Percentiles rank a stretch among this genome's conserved stretches.
Evolutionary conservation across 2,329 filamentous ascomycete genomes (phyloP).

Genomic region (Cladophialophora psammophila): DNA sequence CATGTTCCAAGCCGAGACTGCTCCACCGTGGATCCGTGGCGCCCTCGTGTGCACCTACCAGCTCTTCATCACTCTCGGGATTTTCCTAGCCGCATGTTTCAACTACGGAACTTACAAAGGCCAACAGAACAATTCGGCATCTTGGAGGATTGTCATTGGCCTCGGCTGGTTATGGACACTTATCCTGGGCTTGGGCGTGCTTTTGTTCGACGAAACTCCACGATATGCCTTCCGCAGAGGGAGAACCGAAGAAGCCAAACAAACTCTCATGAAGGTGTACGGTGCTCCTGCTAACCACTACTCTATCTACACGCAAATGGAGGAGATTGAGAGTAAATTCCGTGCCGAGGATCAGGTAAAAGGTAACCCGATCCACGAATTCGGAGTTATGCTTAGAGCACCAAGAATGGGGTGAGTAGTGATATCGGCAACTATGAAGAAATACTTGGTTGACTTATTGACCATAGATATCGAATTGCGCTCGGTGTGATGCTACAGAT

Average conservation of each 20-base stretch:
- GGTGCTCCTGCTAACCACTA: constrained; percentile 61
- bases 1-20: constrained; percentile 55
- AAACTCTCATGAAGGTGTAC: constrained; percentile 62
- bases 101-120: constrained; percentile 50
- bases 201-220: constrained; percentile 63
- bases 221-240: constrained; percentile 64
- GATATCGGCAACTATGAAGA: background rate
- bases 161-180: constrained; percentile 63
- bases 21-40: constrained; percentile 54
- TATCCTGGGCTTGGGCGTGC: constrained; percentile 61
- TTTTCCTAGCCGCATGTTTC: constrained; percentile 56
- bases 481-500: constrained; percentile 57
- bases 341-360: constrained; percentile 58
- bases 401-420: constrained; percentile 50
- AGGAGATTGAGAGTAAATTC: constrained; percentile 45
- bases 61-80: constrained; percentile 56
- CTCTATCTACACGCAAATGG: constrained; percentile 49
- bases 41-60: constrained; percentile 55
- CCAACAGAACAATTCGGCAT: constrained; percentile 39
- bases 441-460: background rate
- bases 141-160: constrained; percentile 60
- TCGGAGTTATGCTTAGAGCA: constrained; percentile 55
- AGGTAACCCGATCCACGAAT: constrained; percentile 50
- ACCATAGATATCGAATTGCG: constrained; percentile 44
- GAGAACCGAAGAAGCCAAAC: constrained; percentile 57